Conservation (phyloP, 345 rosid genomes). For the Kandelia obovata region DNA sequence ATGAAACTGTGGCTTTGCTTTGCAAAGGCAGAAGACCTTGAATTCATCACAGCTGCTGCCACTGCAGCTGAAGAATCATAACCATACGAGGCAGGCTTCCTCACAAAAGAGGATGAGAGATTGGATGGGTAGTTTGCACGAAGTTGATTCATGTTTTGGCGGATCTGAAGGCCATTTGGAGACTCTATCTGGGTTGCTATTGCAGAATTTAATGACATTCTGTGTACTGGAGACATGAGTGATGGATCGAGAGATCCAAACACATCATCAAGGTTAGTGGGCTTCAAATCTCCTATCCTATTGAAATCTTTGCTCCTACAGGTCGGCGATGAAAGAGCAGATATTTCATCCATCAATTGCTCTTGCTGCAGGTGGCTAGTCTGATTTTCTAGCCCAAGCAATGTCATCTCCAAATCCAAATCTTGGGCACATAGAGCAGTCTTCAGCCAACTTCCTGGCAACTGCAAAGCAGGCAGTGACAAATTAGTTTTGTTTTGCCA, state of each 20-base stretch:
- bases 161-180: slow-evolving; percentile 60
- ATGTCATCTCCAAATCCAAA: slow-evolving; percentile 65
- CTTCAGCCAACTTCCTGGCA: slow-evolving; percentile 79
- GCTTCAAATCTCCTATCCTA: slow-evolving; percentile 48
- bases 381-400: slow-evolving; percentile 46
- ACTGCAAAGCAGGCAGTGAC: slow-evolving; percentile 78
- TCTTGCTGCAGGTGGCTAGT: slow-evolving; percentile 37
- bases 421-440: slow-evolving; percentile 69
- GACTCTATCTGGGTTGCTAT: slow-evolving; percentile 54
- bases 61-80: slow-evolving; percentile 85
- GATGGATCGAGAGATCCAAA: slow-evolving; percentile 62
- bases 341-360: slow-evolving; percentile 55
- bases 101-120: slow-evolving; percentile 48
- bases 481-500: slow-evolving; percentile 79
- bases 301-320: slow-evolving; percentile 43
- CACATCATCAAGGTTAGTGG: slow-evolving; percentile 57
- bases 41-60: slow-evolving; percentile 88
- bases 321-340: slow-evolving; percentile 59
- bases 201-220: slow-evolving; percentile 39
- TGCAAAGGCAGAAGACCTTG: slow-evolving; percentile 79
- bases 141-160: slow-evolving; percentile 63
- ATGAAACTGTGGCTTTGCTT: slow-evolving; percentile 88
- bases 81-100: slow-evolving; percentile 53
- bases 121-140: slow-evolving; percentile 58
- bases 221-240: slow-evolving; percentile 50